These are phyloP conservation scores for Moesziomyces sp. DNA, from an alignment of 1,284 basidiomycete species.

Conservation along the genomic window DNA sequence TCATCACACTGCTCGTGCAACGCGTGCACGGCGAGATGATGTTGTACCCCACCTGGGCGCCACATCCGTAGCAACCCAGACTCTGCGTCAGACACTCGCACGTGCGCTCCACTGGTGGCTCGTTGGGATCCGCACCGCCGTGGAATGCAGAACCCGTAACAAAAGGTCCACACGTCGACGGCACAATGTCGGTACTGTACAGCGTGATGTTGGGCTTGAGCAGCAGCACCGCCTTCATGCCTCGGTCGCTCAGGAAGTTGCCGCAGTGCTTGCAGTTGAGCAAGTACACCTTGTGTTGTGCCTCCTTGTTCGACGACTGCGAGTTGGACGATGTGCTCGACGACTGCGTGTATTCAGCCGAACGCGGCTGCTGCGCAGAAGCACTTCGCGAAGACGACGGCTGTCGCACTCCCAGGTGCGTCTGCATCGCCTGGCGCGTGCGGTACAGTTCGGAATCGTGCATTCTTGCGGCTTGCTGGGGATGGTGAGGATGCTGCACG, in stretches of 20 bases:
- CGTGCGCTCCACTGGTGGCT: constrained; percentile 72
- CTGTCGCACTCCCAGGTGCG: constrained; percentile 16
- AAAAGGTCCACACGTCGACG: constrained; percentile 75
- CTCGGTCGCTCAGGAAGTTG: constrained; percentile 81
- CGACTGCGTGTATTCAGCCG: constrained; percentile 5
- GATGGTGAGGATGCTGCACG: constrained; percentile 5
- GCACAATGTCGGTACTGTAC: constrained; percentile 83
- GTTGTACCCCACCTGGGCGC: constrained; percentile 72
- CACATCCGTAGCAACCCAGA: constrained; percentile 83
- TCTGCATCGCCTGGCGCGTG: constrained; percentile 30
- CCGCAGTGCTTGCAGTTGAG: constrained; percentile 80
- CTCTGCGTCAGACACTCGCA: constrained; percentile 79
- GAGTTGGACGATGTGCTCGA: constrained; percentile 12
- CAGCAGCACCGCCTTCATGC: constrained; percentile 86
- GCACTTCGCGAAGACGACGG: constrained; percentile 8
- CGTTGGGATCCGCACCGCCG: constrained; percentile 31
- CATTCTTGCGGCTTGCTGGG: constrained; percentile 12
- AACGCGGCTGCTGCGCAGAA: constrained; percentile 10
- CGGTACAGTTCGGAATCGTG: constrained; percentile 32
- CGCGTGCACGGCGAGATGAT: constrained; percentile 56
- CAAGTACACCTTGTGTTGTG: constrained; percentile 77
- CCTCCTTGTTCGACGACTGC: constrained; percentile 28
- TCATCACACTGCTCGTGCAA: constrained; percentile 68
- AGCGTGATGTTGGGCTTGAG: constrained; percentile 83
- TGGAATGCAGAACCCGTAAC: constrained; percentile 66